Percentiles rank a stretch among this genome's conserved stretches.
phyloP scores from a whole-genome alignment of 2,329 filamentous ascomycete genomes.

The Ophiocordyceps polyrhachis-furcata region DNA sequence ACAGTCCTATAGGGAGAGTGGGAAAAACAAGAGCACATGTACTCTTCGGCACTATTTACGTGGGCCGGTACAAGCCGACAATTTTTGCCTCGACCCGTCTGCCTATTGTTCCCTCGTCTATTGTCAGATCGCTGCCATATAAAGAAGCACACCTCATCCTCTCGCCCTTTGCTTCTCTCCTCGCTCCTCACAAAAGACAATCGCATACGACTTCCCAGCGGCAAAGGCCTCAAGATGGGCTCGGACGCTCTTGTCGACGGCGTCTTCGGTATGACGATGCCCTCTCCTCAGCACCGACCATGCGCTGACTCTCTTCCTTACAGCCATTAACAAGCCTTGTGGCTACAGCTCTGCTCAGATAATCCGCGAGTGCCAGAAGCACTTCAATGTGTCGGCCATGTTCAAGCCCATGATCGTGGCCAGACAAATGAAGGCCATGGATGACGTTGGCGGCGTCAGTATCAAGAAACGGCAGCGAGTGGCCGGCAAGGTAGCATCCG shows the following conservation, averaged over 20 bases:
- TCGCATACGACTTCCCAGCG: constrained; percentile 11
- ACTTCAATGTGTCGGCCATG: constrained; percentile 62
- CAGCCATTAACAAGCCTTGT: constrained; percentile 85
- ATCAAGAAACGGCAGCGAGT: constrained; percentile 34
- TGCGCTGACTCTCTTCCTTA: background rate
- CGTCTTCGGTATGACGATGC: constrained; percentile 32
- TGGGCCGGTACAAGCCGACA: too few species aligned
- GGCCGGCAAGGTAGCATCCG: constrained; percentile 41
- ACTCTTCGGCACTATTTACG: background rate
- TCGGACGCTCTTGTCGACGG: constrained; percentile 33
- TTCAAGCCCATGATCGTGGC: constrained; percentile 62
- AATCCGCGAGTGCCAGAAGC: constrained; percentile 67
- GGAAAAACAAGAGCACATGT: background rate
- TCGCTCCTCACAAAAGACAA: background rate
- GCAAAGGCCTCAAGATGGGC: constrained; percentile 28
- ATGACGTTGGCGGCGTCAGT: constrained; percentile 36
- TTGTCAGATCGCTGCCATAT: background rate
- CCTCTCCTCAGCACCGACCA: background rate
- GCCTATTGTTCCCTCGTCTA: background rate
- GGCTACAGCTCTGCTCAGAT: constrained; percentile 79
- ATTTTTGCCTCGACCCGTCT: background rate
- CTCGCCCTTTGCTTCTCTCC: background rate
- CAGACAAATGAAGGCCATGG: constrained; percentile 36
- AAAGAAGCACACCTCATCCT: background rate
- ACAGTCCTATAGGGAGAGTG: too few species aligned